phyloP scores from a whole-genome alignment of 1,284 basidiomycete genomes.

The Papiliotrema terrestris region DNA sequence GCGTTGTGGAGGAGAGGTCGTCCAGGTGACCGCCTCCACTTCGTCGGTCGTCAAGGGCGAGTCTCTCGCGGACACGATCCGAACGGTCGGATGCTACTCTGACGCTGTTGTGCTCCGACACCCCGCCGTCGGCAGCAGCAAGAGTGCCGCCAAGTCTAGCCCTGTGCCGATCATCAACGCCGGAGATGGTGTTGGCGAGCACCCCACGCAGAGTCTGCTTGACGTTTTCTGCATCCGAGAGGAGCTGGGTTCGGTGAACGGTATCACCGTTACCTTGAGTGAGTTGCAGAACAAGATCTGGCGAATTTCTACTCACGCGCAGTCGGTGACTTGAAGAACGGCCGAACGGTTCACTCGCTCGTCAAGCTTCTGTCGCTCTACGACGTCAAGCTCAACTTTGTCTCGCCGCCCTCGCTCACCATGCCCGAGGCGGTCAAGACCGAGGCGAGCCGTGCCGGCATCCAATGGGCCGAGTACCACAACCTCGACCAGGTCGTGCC shows the following conservation, averaged over 20 bases:
- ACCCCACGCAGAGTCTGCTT: constrained; percentile 91
- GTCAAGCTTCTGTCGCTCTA: constrained; percentile 91
- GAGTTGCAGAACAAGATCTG: constrained; percentile 16
- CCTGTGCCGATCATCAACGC: constrained; percentile 95
- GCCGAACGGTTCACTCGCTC: constrained; percentile 93
- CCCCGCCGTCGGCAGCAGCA: constrained; percentile 86
- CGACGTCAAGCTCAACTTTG: constrained; percentile 89
- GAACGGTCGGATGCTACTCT: constrained; percentile 92
- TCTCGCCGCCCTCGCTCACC: constrained; percentile 80
- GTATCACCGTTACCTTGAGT: constrained; percentile 82
- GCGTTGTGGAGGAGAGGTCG: constrained; percentile 91
- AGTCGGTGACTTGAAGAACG: constrained; percentile 97
- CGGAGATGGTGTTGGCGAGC: constrained; percentile 95
- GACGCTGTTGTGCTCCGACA: constrained; percentile 95
- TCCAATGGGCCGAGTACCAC: constrained; percentile 73
- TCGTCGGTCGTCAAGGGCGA: constrained; percentile 96
- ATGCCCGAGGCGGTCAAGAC: constrained; percentile 88
- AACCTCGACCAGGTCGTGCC: constrained; percentile 85
- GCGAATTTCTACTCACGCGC: constrained; percentile 1
- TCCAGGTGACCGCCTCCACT: constrained; percentile 72
- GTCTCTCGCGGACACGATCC: constrained; percentile 86
- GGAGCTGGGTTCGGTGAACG: constrained; percentile 96
- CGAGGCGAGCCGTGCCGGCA: constrained; percentile 77
- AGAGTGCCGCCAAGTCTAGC: constrained; percentile 87
- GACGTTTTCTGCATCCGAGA: constrained; percentile 98